Base-by-base conservation (phyloP, 2,329 filamentous ascomycete species). In the Monilinia fructicola region DNA sequence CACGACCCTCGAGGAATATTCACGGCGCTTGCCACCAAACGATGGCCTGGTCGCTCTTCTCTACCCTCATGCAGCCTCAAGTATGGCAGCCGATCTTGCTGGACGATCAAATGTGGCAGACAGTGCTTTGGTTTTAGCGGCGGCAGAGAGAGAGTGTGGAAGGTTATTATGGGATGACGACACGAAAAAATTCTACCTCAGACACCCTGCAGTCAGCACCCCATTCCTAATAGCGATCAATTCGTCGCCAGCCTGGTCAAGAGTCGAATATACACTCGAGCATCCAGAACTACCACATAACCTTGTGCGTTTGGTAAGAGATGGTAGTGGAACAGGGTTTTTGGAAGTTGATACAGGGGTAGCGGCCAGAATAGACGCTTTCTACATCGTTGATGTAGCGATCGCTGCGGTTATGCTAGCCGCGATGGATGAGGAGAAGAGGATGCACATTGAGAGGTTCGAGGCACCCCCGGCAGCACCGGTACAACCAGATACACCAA, bases 81-180 rank as follows among this genome's bases (percentile, higher is more conserved):
- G 84, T 54, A 83, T 87, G 76, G 88, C 86, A 1, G 79, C 87
- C 1, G 86, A 89, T 26, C 70, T 76, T 28, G 73, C 72, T 21
- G 72, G 72, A 46, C 76, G 74, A 59, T 65, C 73, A 28, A 69
- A 70, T 67, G 81, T 83, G 35, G 78, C 87, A 3, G 86, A 90
- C 73, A 80, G 83, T 2, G 80, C 83, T 0, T 83, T 88, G 12
- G 81, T 87, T 12, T 81, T 87, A 4, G 81, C 82, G 67, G 84
- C 87, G 44, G 89, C 89, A 0, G 86, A 90, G 74, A 82, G 84
- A 42, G 89, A 92, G 77, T 87, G 86, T 71, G 90, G 87, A 31
- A 83, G 87, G 2, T 83, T 93, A 2, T 85, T 90, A n/a, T 92
- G 88, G 85, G 87, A 89, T 73, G 83, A 85, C 40, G 87, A 89